phyloP scores from a whole-genome alignment of 306 rosid species.

The Oxytropis ochrocephala region DNA sequence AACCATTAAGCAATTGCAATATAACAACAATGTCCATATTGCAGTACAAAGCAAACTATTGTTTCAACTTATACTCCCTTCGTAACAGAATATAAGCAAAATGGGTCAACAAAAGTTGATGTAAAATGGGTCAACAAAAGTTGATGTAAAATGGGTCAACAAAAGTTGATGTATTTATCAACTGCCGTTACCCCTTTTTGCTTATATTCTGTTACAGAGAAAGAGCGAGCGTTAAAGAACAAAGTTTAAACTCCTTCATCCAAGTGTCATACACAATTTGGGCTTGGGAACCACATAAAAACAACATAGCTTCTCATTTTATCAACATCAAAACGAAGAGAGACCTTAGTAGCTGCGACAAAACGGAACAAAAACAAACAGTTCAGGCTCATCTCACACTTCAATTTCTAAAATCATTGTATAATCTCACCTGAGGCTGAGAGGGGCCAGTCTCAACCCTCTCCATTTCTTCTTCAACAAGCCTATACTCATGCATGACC shows the following conservation, averaged over 20 bases:
- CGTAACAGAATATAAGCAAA: no score
- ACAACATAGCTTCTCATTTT: slow-evolving; percentile 18
- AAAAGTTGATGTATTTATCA: no score
- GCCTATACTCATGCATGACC: slow-evolving; percentile 99
- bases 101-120: no score
- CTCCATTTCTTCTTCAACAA: slow-evolving; percentile 71
- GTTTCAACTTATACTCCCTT: slow-evolving; percentile 1
- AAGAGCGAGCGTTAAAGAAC: no score
- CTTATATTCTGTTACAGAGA: no score
- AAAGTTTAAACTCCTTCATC: slow-evolving; percentile 33
- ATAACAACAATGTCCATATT: slow-evolving; percentile 31
- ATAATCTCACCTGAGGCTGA: slow-evolving; percentile 75
- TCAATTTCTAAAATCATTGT: slow-evolving; percentile 14
- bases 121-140: no score
- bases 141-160: no score
- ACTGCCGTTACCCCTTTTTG: no score
- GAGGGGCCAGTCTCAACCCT: slow-evolving; percentile 50
- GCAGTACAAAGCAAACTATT: slow-evolving; percentile 17
- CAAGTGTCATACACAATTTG: slow-evolving; percentile 21
- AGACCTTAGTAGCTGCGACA: slow-evolving; percentile 1
- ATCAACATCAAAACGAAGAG: slow-evolving; percentile 22
- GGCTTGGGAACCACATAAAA: slow-evolving; percentile 23
- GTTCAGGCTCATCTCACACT: slow-evolving; percentile 24
- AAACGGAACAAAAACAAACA: slow-evolving; percentile 20
- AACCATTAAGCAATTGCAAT: slow-evolving; percentile 16